Base-by-base conservation (phyloP, 371 early-diverging fungal species). In the Actinomortierella wolfii region DNA sequence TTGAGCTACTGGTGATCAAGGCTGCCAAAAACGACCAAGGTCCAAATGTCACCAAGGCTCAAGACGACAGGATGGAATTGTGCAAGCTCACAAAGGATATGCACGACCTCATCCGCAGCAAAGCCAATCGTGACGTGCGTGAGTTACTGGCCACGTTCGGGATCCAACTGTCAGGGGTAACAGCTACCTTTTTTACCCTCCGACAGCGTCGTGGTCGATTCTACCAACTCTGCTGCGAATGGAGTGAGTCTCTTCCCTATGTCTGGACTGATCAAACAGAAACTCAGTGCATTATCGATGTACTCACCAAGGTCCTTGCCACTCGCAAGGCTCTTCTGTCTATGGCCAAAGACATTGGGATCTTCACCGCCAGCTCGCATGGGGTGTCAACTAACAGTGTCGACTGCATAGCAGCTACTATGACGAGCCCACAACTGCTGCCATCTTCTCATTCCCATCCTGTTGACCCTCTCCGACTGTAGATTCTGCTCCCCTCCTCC, bases 1-100 rank as follows among this genome's bases (percentile, higher is more conserved):
- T 56, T 20, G 56, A 55, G 15, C 44, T 56, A 11, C 56, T 56
- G 17, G 56, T 56, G 39, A 46, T 56, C 13, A 47, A 24, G 39
- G 56, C 56, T 47, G 47, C 56, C 46, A 56, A 56, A 39, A 56
- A 56, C 34, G 47, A 56, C 48, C 39, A 56, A 20, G 56, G 56
- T 9, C 56, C 56, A 29, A 56, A 56, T 23, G 39, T 48, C 18
- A 56, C 56, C 45, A 56, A 56, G 48, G 56, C 48, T 21, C n/a
- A 47, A 47, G 56, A 56, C 13, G 56, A 56, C 46, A 34, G 56
- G 41, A 43, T 45, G 55, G 45, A 55, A 28, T 45, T 55, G 7
- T 55, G 55, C 56, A 56, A 56, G 56, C 34, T 56, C 34, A 47
- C 28, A 21, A 57, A 57, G 41, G 41, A 57, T 41, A 57, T 56